Percentiles rank a stretch among this genome's conserved stretches.
Evolutionary conservation across 2,329 filamentous ascomycete species (phyloP).

Genomic region (Fusarium verticillioides): DNA sequence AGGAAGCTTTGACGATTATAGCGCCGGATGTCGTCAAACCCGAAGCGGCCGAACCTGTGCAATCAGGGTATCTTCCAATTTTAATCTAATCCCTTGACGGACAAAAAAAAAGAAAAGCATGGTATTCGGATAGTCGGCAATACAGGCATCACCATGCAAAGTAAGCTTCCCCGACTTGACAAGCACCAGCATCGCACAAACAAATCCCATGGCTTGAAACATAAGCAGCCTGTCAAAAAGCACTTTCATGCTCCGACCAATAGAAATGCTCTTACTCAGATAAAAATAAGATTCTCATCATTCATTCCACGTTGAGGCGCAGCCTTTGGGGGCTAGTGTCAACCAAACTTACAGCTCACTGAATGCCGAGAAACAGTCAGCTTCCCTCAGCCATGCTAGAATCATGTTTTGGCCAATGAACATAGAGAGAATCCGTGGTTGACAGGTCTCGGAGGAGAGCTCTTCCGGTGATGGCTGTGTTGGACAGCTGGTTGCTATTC

Average conservation of each 20-base stretch:
- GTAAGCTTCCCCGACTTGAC: neutral
- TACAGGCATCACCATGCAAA: neutral
- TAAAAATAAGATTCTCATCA: slow-evolving; percentile 19
- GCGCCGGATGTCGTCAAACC: neutral
- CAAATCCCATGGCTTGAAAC: neutral
- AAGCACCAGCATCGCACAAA: neutral
- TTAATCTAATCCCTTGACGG: neutral
- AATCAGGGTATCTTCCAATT: neutral
- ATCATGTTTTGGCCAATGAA: neutral
- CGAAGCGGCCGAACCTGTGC: neutral
- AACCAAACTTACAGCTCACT: slow-evolving; percentile 25
- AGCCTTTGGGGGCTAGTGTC: slow-evolving; percentile 29
- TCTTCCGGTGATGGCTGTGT: slow-evolving; percentile 27
- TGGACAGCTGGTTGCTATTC: slow-evolving; percentile 29
- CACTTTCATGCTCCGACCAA: neutral
- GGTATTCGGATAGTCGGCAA: neutral
- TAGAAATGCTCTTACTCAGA: neutral
- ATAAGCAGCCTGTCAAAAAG: neutral
- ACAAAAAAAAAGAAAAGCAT: neutral
- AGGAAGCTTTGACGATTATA: neutral
- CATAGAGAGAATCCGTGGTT: neutral
- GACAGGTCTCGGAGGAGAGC: slow-evolving; percentile 10
- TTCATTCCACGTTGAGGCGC: slow-evolving; percentile 15
- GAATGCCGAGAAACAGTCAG: slow-evolving; percentile 25
- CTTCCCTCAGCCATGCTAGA: slow-evolving; percentile 19